Conservation (phyloP, 805 yeast species). For the Yamadazyma tumulicola region DNA sequence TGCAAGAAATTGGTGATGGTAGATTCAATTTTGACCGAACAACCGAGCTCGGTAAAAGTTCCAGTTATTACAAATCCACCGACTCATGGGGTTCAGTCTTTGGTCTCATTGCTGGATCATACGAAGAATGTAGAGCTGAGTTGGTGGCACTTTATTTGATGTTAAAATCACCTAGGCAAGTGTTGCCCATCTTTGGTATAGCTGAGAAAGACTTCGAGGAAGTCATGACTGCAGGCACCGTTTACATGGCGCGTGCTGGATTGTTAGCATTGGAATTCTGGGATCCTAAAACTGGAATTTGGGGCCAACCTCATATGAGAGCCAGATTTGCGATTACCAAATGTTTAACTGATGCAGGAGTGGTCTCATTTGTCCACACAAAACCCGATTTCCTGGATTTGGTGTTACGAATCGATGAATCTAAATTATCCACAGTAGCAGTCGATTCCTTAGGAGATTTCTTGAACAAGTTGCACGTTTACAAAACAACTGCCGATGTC, state of each 20-base stretch:
- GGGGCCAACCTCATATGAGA: conserved; percentile 97
- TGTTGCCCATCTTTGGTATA: conserved; percentile 73
- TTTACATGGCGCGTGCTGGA: conserved; percentile 88
- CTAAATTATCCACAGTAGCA: conserved; percentile 65
- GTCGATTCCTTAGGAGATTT: conserved; percentile 71
- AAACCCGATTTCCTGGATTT: conserved; percentile 55
- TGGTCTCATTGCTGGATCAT: conserved; percentile 79
- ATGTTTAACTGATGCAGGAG: conserved; percentile 65
- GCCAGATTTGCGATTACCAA: conserved; percentile 85
- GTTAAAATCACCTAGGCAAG: conserved; percentile 55
- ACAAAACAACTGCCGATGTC: conserved; percentile 74
- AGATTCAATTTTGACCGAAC: conserved; percentile 66
- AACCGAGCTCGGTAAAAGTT: conserved; percentile 63
- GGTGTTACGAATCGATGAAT: conserved; percentile 53
- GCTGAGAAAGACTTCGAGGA: conserved; percentile 54
- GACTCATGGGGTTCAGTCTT: conserved; percentile 91
- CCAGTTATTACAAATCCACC: conserved; percentile 71
- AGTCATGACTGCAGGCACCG: conserved; percentile 62
- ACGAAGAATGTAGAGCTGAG: conserved; percentile 93
- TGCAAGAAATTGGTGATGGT: conserved; percentile 54
- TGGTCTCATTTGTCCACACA: conserved; percentile 52
- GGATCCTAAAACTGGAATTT: conserved; percentile 76
- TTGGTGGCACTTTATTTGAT: conserved; percentile 79
- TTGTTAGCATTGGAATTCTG: conserved; percentile 77
- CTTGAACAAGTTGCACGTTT: conserved; percentile 69